A percentile compares a stretch with the other conserved stretches of the same genome.
phyloP scores from a whole-genome alignment of 2,329 filamentous ascomycete genomes.

The Colletotrichum camelliae region DNA sequence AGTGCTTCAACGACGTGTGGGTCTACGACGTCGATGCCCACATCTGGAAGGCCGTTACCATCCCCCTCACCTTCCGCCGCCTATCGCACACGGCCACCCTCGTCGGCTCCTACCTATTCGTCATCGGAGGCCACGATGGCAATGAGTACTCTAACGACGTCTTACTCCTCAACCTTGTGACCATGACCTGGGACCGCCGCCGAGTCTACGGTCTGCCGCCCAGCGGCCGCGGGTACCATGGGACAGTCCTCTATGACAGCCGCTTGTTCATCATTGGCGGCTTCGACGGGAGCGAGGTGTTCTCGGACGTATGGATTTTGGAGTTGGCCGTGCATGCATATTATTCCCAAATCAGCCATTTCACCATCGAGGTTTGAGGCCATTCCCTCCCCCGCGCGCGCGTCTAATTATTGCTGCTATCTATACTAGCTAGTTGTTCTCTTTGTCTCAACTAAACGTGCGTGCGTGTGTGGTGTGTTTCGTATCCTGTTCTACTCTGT shows the following conservation, averaged over 20 bases:
- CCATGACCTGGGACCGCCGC: constrained; percentile 75
- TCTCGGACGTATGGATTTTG: constrained; percentile 70
- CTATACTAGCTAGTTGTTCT: not conserved
- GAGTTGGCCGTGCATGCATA: constrained; percentile 75
- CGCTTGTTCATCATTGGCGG: constrained; percentile 69
- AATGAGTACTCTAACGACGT: constrained; percentile 74
- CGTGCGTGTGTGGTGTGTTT: not conserved
- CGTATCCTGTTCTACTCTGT: not conserved
- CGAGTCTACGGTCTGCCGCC: constrained; percentile 69
- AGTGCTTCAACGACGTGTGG: constrained; percentile 78
- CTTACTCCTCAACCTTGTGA: constrained; percentile 71
- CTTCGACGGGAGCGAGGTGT: constrained; percentile 72
- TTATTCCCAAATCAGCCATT: constrained; percentile 77
- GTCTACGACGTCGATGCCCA: constrained; percentile 71
- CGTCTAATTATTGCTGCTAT: not conserved
- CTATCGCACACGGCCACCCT: constrained; percentile 73
- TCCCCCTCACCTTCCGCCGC: constrained; percentile 66
- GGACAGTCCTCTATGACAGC: constrained; percentile 69
- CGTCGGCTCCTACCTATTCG: constrained; percentile 73
- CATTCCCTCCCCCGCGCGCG: not conserved
- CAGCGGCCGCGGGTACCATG: constrained; percentile 70
- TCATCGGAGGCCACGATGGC: constrained; percentile 73
- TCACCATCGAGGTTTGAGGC: constrained; percentile 67
- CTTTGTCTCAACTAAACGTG: not conserved
- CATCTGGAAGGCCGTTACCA: constrained; percentile 63